These are phyloP conservation scores for Acmispon strigosus DNA, from an alignment of 306 rosid species.

Conservation along the genomic window DNA sequence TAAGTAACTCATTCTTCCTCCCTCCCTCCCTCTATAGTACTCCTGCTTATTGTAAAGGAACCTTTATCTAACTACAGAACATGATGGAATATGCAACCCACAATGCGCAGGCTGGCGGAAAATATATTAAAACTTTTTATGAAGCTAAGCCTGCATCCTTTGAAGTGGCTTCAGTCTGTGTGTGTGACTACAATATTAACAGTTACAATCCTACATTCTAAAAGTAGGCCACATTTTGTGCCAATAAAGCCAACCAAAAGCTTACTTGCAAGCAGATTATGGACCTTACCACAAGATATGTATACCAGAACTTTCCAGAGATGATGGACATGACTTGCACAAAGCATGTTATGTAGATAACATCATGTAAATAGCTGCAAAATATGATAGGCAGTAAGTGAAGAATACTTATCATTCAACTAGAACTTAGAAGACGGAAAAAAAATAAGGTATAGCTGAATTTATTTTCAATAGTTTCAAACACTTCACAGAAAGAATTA, in stretches of 20 bases:
- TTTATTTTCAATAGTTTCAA: no score
- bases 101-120: no score
- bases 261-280: not conserved
- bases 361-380: constrained; percentile 80
- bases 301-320: constrained; percentile 89
- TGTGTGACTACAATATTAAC: not conserved
- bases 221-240: not conserved
- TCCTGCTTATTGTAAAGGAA: no score
- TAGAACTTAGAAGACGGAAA: not conserved
- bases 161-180: no score
- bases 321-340: constrained; percentile 86
- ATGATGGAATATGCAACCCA: no score
- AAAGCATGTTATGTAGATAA: constrained; percentile 87
- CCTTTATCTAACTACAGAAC: no score
- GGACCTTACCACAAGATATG: constrained; percentile 66
- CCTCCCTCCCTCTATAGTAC: no score
- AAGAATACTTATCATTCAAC: not conserved
- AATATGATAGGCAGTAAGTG: constrained; percentile 8
- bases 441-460: no score
- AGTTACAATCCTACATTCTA: not conserved
- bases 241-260: not conserved
- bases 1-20: no score
- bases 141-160: no score
- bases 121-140: no score
- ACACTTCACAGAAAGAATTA: no score